Evolutionary conservation across 2,329 filamentous ascomycete genomes (phyloP).

Genomic region (Dactylella cylindrospora): DNA sequence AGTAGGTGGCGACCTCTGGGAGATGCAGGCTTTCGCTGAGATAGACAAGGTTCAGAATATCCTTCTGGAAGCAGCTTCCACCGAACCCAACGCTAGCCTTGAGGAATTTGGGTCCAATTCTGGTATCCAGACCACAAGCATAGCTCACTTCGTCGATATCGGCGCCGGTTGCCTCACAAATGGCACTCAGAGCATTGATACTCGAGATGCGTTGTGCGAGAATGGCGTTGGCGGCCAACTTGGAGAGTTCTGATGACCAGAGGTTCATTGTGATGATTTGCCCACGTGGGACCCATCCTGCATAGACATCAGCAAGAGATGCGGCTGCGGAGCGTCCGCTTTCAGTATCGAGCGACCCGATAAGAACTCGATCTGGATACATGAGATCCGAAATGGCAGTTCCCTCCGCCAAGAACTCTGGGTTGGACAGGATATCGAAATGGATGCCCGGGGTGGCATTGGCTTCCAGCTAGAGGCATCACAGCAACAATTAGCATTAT

Average conservation of each 20-base stretch:
- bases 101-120: constrained; percentile 72
- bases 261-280: constrained; percentile 72
- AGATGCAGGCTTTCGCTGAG: constrained; percentile 70
- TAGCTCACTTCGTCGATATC: constrained; percentile 71
- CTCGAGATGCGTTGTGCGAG: constrained; percentile 77
- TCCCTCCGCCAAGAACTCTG: constrained; percentile 77
- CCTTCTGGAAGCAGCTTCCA: constrained; percentile 80
- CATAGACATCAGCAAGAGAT: constrained; percentile 67
- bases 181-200: constrained; percentile 78
- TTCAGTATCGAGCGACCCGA: constrained; percentile 66
- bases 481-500: background rate
- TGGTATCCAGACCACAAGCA: constrained; percentile 68
- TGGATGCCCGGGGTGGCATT: constrained; percentile 63
- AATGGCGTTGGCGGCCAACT: constrained; percentile 77
- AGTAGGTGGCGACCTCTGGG: constrained; percentile 72
- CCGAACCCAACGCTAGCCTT: constrained; percentile 76
- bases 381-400: constrained; percentile 72
- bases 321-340: constrained; percentile 65
- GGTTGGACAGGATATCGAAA: constrained; percentile 78
- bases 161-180: constrained; percentile 75
- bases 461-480: constrained; percentile 45
- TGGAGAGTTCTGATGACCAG: constrained; percentile 76
- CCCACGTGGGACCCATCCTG: constrained; percentile 67
- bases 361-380: constrained; percentile 71
- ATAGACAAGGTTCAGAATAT: constrained; percentile 72